Percentiles rank a stretch among this genome's conserved stretches.
These are phyloP conservation scores for Plectranthus barbatus DNA, from an alignment of 257 asterid species.

Conservation along the genomic window DNA sequence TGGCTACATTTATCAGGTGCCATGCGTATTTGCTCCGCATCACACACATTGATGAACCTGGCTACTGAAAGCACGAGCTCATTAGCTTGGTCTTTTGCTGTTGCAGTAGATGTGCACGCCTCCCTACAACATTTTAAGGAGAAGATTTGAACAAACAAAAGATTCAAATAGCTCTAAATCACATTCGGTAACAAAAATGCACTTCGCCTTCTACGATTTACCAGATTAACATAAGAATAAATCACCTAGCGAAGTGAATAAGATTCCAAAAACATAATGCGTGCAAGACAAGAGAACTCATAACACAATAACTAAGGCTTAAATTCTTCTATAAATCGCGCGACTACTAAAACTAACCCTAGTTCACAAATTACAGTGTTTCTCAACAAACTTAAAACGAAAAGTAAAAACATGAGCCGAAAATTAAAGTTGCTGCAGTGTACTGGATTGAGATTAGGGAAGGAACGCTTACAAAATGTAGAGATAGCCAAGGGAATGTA, in stretches of 20 bases:
- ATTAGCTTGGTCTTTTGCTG: background rate
- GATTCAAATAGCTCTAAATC: background rate
- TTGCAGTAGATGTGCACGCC: constrained; percentile 38
- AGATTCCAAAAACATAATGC: background rate
- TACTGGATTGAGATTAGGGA: background rate
- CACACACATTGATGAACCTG: constrained; percentile 60
- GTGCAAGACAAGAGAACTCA: background rate
- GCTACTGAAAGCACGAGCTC: constrained; percentile 47
- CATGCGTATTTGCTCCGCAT: constrained; percentile 66
- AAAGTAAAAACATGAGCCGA: background rate
- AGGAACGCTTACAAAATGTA: constrained; percentile 43
- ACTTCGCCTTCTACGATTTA: background rate
- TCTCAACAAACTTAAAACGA: background rate
- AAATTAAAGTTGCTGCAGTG: background rate
- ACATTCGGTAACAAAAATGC: background rate
- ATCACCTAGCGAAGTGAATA: background rate
- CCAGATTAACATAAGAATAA: background rate
- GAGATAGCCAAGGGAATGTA: constrained; percentile 80
- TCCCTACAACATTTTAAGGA: constrained; percentile 40
- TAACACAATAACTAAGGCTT: background rate
- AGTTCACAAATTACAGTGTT: constrained; percentile 5
- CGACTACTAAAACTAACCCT: constrained; percentile 12
- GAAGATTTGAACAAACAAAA: background rate
- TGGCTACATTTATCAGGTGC: constrained; percentile 77
- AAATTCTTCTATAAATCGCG: background rate